Conservation (phyloP, 345 rosid genomes). For the Barbarea vulgaris region DNA sequence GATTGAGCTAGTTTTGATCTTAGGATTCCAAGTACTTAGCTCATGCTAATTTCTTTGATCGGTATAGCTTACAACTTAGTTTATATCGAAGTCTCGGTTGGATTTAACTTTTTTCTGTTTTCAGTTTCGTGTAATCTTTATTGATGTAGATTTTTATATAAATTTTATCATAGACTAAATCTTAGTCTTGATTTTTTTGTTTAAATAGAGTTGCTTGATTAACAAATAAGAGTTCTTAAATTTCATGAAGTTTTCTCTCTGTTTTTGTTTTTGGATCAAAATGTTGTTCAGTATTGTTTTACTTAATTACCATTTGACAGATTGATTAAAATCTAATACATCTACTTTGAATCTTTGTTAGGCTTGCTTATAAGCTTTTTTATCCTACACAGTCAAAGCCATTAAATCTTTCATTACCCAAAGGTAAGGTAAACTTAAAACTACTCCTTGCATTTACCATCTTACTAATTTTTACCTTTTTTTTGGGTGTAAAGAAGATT, state of each 20-base stretch:
- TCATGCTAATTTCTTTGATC: neutral
- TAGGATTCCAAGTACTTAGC: neutral
- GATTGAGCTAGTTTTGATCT: neutral
- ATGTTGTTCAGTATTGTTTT: neutral
- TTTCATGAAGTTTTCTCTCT: neutral
- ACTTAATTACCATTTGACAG: neutral
- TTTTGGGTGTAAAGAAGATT: neutral
- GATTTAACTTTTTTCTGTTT: neutral
- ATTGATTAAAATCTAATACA: neutral
- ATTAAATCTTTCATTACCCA: neutral
- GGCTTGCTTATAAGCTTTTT: neutral
- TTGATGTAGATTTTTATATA: neutral
- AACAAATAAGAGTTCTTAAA: neutral
- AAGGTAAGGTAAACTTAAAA: neutral
- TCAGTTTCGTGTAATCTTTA: neutral
- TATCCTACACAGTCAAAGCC: neutral
- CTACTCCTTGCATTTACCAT: neutral
- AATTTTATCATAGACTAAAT: neutral
- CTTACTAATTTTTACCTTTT: neutral
- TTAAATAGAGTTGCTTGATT: neutral
- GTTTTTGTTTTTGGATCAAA: neutral
- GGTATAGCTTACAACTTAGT: neutral
- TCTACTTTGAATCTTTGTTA: neutral
- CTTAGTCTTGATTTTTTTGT: neutral
- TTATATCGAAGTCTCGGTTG: neutral